Base-by-base conservation (phyloP, 2,329 filamentous ascomycete genomes). In the Gnomoniopsis smithogilvyi region DNA sequence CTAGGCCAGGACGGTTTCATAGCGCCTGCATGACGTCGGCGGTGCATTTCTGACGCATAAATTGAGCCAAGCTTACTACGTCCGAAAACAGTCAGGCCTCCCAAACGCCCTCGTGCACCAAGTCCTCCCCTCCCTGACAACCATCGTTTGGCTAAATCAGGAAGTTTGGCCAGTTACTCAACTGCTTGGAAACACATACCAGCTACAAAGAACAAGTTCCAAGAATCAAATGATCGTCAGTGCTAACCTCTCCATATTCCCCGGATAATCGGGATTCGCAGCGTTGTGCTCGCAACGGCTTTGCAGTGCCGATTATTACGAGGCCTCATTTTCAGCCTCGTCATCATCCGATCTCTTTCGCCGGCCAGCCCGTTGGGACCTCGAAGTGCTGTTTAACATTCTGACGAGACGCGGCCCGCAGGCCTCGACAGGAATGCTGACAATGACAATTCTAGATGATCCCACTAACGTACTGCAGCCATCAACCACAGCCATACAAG, bases 11-110 rank as follows among this genome's bases (percentile, higher is more conserved):
- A 30, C 36, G 17, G 36, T 38, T 17, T 19, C 21, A 36, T 30
- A 34, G 53, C 30, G 38, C 22, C 12, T 33, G 26, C 17, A 56
- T 56, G 54, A 56, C 54, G 54, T 51, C 54, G 24, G 3, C 22
- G 8, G 45, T 43, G 45, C 53, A 43, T 22, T 54, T 50, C 54
- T 56, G 54, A 49, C 51, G 54, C 54, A 50, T 56, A 15, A 33
- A 45, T n/a, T 47, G 52, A 56, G 47, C 53, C 45, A 50, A 17
- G 52, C 24, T 56, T 34, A 47, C 14, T 15, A 8, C 45, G 22
- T 12, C 19, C 47, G 6, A 30, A 21, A 17, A 12, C 14, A 24
- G 33, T 34, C 49, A 19, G 22, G 14, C 50, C 50, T 38, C 50
- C 50, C 36, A 52, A 43, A 52, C 50, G 36, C 41, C 50, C 36